Evolutionary conservation across 1,139 yeast species (phyloP).

Genomic region (Eremothecium cymbalariae): DNA sequence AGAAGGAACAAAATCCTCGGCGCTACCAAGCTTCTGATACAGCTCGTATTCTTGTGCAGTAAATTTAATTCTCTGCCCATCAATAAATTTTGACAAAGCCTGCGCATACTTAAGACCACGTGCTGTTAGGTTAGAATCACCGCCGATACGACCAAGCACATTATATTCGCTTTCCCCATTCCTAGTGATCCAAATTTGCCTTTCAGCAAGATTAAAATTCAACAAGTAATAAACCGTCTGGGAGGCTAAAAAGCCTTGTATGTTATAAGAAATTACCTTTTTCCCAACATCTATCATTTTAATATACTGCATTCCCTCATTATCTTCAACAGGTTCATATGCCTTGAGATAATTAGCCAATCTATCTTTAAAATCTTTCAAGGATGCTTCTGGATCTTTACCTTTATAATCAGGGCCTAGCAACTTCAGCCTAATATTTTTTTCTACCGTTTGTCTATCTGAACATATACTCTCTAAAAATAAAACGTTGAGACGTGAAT

Average conservation of each 20-base stretch:
- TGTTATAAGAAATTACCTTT: slow-evolving; percentile 84
- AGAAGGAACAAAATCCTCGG: slow-evolving; percentile 31
- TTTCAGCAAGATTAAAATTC: slow-evolving; percentile 80
- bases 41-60: slow-evolving; percentile 45
- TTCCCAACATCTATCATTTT: slow-evolving; percentile 95
- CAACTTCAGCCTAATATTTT: slow-evolving; percentile 74
- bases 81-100: slow-evolving; percentile 68
- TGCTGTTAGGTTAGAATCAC: slow-evolving; percentile 72
- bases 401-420: slow-evolving; percentile 89
- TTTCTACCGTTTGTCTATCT: slow-evolving; percentile 66
- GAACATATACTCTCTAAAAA: slow-evolving; percentile 85
- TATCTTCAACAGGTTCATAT: slow-evolving; percentile 81
- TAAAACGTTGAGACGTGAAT: slow-evolving; percentile 62
- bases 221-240: slow-evolving; percentile 85
- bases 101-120: slow-evolving; percentile 70
- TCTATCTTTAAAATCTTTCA: slow-evolving; percentile 74
- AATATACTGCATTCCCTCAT: slow-evolving; percentile 73
- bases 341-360: slow-evolving; percentile 79
- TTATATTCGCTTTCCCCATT: slow-evolving; percentile 91
- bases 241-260: slow-evolving; percentile 87
- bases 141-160: slow-evolving; percentile 82
- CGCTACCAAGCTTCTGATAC: slow-evolving; percentile 24
- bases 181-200: slow-evolving; percentile 92
- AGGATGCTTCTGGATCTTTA: slow-evolving; percentile 75
- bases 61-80: slow-evolving; percentile 62